These are phyloP conservation scores for Vitis hybrid DNA, from an alignment of 177 flowering plant species.

Conservation along the genomic window DNA sequence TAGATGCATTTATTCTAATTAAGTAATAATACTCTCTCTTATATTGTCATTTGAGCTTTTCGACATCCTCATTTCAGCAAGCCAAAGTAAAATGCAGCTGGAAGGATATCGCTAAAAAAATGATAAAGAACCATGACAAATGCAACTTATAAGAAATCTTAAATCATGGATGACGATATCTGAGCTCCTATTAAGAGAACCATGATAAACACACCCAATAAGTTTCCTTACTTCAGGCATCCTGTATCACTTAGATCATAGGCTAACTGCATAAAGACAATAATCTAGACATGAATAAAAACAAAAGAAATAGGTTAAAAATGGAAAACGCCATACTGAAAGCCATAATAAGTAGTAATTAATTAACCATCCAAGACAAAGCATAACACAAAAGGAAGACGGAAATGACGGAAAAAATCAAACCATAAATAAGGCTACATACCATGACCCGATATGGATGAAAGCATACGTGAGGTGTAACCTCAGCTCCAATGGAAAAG, in stretches of 20 bases:
- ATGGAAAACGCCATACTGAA: too few relatives aligned
- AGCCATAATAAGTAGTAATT: too few relatives aligned
- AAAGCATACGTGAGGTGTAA: constrained; percentile 59
- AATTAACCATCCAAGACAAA: background rate
- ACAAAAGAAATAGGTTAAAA: too few relatives aligned
- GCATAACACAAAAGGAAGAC: background rate
- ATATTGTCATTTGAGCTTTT: background rate
- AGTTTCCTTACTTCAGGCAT: too few relatives aligned
- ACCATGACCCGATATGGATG: constrained; percentile 80
- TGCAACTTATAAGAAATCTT: too few relatives aligned
- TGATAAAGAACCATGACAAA: too few relatives aligned
- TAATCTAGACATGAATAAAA: too few relatives aligned
- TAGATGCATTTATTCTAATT: background rate
- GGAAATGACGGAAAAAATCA: background rate
- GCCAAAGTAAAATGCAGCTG: background rate
- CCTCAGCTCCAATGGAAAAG: constrained; percentile 69
- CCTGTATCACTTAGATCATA: too few relatives aligned
- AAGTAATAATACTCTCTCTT: background rate
- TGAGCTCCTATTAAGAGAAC: background rate
- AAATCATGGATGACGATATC: background rate
- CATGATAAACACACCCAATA: too few relatives aligned
- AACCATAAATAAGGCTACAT: constrained; percentile 10
- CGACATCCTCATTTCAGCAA: background rate
- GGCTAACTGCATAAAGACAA: too few relatives aligned
- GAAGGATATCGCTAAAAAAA: background rate